Percentiles rank a stretch among this genome's conserved stretches.
These are phyloP conservation scores for Platanthera zijinensis DNA, from an alignment of 106 monocot genomes.

Conservation along the genomic window DNA sequence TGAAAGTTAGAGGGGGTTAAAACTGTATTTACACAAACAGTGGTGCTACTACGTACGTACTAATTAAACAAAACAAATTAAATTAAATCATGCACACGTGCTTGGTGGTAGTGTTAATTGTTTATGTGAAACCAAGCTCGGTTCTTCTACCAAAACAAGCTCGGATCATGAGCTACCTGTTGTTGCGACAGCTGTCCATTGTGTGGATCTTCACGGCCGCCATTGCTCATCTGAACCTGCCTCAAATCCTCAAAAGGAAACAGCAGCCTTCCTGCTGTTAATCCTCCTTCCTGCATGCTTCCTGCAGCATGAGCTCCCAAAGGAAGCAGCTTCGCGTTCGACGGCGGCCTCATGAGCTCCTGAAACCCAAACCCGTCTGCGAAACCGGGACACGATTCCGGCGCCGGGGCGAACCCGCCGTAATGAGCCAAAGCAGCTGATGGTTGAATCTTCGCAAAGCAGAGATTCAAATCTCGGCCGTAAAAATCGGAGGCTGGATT, in stretches of 20 bases:
- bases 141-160: background rate
- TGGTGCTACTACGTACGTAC: too few relatives aligned
- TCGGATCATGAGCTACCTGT: background rate
- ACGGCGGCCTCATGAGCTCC: conserved; percentile 1
- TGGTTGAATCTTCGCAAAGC: background rate
- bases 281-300: background rate
- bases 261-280: background rate
- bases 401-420: background rate
- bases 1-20: too few relatives aligned
- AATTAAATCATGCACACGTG: too few relatives aligned
- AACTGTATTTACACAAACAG: too few relatives aligned
- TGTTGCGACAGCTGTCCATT: background rate
- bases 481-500: background rate
- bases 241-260: conserved; percentile 4
- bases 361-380: conserved; percentile 4
- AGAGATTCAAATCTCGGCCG: background rate
- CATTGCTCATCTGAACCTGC: background rate
- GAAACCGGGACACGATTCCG: background rate
- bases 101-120: background rate
- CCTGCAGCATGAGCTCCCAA: background rate
- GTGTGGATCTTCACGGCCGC: background rate
- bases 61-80: too few relatives aligned
- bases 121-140: background rate
- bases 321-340: conserved; percentile 1
- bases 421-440: background rate